A percentile compares a stretch with the other conserved stretches of the same genome.
phyloP scores from a whole-genome alignment of 768 basidiomycete species.

The Russula sp. region DNA sequence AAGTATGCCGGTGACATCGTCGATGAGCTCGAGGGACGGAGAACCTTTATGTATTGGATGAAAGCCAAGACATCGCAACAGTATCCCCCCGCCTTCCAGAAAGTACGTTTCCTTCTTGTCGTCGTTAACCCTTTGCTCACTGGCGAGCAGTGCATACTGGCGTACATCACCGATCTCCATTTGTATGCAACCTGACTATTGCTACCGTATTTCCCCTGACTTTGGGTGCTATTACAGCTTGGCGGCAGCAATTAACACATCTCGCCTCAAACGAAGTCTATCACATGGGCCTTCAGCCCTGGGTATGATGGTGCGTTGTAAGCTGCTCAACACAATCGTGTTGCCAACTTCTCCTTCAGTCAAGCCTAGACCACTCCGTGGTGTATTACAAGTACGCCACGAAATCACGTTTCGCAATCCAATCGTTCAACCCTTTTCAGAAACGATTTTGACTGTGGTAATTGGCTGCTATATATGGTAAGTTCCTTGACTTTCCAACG shows the following conservation, averaged over 20 bases:
- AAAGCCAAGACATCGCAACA: conserved; percentile 58
- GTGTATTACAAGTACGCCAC: conserved; percentile 66
- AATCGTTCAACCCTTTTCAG: conserved; percentile 31
- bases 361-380: conserved; percentile 71
- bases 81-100: conserved; percentile 69
- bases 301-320: conserved; percentile 52
- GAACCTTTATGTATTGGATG: conserved; percentile 72
- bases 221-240: conserved; percentile 38
- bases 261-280: conserved; percentile 43
- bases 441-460: conserved; percentile 66
- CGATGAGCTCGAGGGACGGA: conserved; percentile 37
- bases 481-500: conserved; percentile 22
- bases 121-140: not conserved
- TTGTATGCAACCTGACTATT: conserved; percentile 40
- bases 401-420: not conserved
- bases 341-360: conserved; percentile 32
- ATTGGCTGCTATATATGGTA: conserved; percentile 77
- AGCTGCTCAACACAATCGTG: not conserved
- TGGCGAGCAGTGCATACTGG: conserved; percentile 56
- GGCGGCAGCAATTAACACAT: conserved; percentile 41
- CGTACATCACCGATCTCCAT: conserved; percentile 70
- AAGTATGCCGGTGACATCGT: conserved; percentile 44
- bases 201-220: conserved; percentile 14
- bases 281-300: conserved; percentile 34
- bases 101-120: conserved; percentile 35